Base-by-base conservation (phyloP, 805 yeast species). In the Candida rishiriensis region DNA sequence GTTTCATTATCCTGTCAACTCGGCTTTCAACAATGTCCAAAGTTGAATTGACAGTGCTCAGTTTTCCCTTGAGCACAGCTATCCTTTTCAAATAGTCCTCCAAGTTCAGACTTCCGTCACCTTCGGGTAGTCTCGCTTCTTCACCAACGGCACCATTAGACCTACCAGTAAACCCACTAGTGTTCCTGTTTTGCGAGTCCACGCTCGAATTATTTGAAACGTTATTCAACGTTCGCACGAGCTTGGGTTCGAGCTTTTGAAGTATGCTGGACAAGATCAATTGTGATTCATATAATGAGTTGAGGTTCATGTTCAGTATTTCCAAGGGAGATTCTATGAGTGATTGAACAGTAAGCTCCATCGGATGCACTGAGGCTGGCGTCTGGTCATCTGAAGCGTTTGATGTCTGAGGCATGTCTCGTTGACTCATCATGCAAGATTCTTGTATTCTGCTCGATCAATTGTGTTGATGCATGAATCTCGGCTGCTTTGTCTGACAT, bases 311-410 rank as follows among this genome's bases (percentile, higher is more conserved):
- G 42, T 75, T 71, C 18, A 80, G 60, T 4, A 61, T 64, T 35
- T 80, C 84, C 9, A 80, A 59, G 2, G 84, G 73, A 1, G 76
- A 74, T 29, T 79, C 79, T 8, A 80, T 55, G 1, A 80, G 57
- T 10, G 78, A 63, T 48, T 80, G 85, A 0, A 80, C 83, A 2
- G 79, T 71, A 28, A 79, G 64, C 48, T 80, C 86, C 36, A 80
- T 70, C 0, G 84, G 83, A 54, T 80, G 85, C 13, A 79, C 65
- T 29, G 73, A 72, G 5, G 33, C 14, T 29, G 44, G 40, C 3
- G 40, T 6, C 11, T 34, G 21, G 15, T 28, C 14, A 18, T 15
- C 10, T 21, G 26, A 21, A 21, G 26, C 7, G 26, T 21, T 21
- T 21, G 26, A 21, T 21, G 26, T 7, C 7, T 21, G 26, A 21